Percentiles rank a stretch among this genome's conserved stretches.
phyloP scores from a whole-genome alignment of 2,329 filamentous ascomycete species.

The Thermothelomyces thermophilus region DNA sequence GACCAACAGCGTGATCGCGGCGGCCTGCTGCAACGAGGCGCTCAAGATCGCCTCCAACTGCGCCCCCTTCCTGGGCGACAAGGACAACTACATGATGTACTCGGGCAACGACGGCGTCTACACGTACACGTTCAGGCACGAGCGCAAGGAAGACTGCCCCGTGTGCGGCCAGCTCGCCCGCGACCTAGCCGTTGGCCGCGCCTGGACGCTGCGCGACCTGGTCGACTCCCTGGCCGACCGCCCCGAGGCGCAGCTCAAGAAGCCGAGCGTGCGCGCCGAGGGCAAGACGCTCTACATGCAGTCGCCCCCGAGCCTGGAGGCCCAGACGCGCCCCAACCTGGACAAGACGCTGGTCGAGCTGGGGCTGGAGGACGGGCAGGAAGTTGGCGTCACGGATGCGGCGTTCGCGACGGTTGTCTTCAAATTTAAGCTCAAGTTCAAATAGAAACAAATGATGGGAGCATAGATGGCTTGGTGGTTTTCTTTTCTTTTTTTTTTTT shows the following conservation, averaged over 20 bases:
- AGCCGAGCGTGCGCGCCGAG: slow-evolving; percentile 74
- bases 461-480: neutral
- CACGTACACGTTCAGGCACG: slow-evolving; percentile 93
- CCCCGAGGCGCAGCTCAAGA: slow-evolving; percentile 89
- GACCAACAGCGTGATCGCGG: slow-evolving; percentile 94
- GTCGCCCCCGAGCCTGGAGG: slow-evolving; percentile 70
- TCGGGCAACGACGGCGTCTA: slow-evolving; percentile 93
- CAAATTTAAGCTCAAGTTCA: slow-evolving; percentile 48
- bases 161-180: slow-evolving; percentile 83
- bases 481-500: neutral
- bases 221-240: slow-evolving; percentile 75
- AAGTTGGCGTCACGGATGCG: slow-evolving; percentile 89
- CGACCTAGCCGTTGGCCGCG: slow-evolving; percentile 57
- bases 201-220: slow-evolving; percentile 71
- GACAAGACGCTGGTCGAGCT: slow-evolving; percentile 70
- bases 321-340: slow-evolving; percentile 78
- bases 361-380: slow-evolving; percentile 67
- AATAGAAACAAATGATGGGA: slow-evolving; percentile 19
- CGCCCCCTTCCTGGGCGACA: slow-evolving; percentile 66
- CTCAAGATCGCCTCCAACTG: slow-evolving; percentile 84
- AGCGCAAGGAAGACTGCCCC: slow-evolving; percentile 90
- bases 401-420: slow-evolving; percentile 71
- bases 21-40: slow-evolving; percentile 92
- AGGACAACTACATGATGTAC: slow-evolving; percentile 94
- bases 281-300: slow-evolving; percentile 88